Base-by-base conservation (phyloP, 805 yeast genomes). In the Wickerhamomyces ciferrii region DNA sequence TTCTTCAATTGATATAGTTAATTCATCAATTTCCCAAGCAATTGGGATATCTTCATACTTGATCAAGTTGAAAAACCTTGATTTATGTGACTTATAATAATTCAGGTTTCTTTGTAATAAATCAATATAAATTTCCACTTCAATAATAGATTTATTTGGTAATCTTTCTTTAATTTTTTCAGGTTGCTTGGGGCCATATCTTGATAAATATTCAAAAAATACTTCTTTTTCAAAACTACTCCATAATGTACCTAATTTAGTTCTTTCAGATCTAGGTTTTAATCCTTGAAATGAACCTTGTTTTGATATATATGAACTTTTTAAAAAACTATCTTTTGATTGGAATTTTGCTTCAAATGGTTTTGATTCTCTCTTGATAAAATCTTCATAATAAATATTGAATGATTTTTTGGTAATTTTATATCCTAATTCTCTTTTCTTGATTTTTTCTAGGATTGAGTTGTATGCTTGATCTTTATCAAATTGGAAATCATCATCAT, bases 11-110 rank as follows among this genome's bases (percentile, higher is more conserved):
- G 60, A 56, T 1, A 75, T 54, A 46, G 67, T 73, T 18, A 58
- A 58, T 8, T 67, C 68, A 48, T 75, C 72, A 66, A 81, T 67
- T 53, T 81, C 87, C 48, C 67, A 61, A 1, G 82, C 76, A 3
- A 68, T 66, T 1, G 86, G 85, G 10, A 81, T 60, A 13, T 76
- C 75, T 25, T 63, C 60, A 54, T 76, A 74, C 14, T 61, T 53
- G 3, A 69, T 46, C 27, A 74, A 53, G 18, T 53, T 44, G 20
- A 51, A 48, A 31, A 50, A 52, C 11, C 14, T 17, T 1, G 41
- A 37, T 23, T 52, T 53, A 32, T 40, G 43, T 37, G 44, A 53
- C 48, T 72, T 72, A 24, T 47, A 46, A 18, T 45, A 43, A 20
- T 53, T 41, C 17, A 71, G 51, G 13, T 61, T 69, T 1, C 36